phyloP scores from a whole-genome alignment of 2,329 filamentous ascomycete species.

The Alternaria ventricosa region DNA sequence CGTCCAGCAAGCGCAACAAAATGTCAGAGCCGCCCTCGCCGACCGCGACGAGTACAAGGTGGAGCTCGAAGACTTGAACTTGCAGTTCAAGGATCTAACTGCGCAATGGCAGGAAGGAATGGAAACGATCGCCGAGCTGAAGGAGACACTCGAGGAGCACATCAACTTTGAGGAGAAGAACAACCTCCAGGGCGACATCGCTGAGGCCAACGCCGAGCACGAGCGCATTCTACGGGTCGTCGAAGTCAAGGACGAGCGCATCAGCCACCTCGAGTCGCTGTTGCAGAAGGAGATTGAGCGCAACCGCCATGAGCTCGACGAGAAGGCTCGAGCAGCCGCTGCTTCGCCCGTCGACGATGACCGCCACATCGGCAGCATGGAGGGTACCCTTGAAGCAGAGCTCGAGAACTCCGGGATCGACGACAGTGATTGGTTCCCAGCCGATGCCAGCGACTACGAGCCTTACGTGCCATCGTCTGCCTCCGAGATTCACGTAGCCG shows the following conservation, averaged over 20 bases:
- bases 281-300: conserved; percentile 24
- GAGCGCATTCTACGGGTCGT: conserved; percentile 17
- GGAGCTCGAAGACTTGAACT: conserved; percentile 2
- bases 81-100: conserved; percentile 18
- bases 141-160: conserved; percentile 4
- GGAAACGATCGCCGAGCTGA: conserved; percentile 11
- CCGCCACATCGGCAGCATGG: conserved; percentile 6
- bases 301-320: conserved; percentile 15
- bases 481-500: not conserved
- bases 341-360: conserved; percentile 18
- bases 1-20: not conserved
- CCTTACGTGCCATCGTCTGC: not conserved
- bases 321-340: conserved; percentile 10
- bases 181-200: conserved; percentile 19
- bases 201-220: conserved; percentile 9
- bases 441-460: conserved; percentile 13
- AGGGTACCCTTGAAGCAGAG: conserved; percentile 22
- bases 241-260: conserved; percentile 35
- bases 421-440: conserved; percentile 6
- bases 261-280: conserved; percentile 27
- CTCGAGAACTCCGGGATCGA: conserved; percentile 13
- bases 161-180: conserved; percentile 1
- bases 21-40: not conserved
- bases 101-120: conserved; percentile 15
- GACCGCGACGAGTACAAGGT: conserved; percentile 3